phyloP scores from a whole-genome alignment of 768 basidiomycete genomes.

The Rhizopogon rudus region DNA sequence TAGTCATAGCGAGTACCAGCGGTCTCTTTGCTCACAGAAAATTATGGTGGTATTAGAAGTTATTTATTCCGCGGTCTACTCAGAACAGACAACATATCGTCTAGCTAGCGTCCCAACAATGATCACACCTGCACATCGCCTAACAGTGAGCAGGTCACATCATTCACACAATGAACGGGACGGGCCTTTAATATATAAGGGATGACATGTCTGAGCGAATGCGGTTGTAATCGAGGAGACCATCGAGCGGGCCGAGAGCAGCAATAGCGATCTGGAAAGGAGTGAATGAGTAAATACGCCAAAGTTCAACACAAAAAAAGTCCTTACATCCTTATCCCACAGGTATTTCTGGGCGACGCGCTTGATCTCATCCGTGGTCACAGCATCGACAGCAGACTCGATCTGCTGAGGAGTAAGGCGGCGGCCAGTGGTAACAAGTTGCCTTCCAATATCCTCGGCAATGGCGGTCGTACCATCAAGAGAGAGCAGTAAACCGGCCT shows the following conservation, averaged over 20 bases:
- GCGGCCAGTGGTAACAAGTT: slow-evolving; percentile 90
- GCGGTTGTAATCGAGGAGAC: slow-evolving; percentile 93
- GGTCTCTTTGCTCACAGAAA: not conserved
- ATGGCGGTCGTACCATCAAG: slow-evolving; percentile 96
- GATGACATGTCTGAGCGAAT: slow-evolving; percentile 81
- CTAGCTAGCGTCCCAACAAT: slow-evolving; percentile 13
- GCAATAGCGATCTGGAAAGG: slow-evolving; percentile 68
- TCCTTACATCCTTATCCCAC: slow-evolving; percentile 90
- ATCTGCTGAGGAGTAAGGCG: slow-evolving; percentile 91
- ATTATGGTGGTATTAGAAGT: slow-evolving; percentile 7
- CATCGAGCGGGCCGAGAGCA: slow-evolving; percentile 86
- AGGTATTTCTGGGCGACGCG: slow-evolving; percentile 94
- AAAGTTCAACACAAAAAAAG: not conserved
- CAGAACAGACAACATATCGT: slow-evolving; percentile 14
- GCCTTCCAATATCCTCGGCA: slow-evolving; percentile 98
- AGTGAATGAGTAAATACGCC: slow-evolving; percentile 3
- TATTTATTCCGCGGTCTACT: slow-evolving; percentile 17
- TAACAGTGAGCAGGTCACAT: not conserved
- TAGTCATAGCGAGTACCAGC: too few species aligned
- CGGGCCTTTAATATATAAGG: slow-evolving; percentile 51
- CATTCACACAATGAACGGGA: not conserved
- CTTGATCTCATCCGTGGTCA: slow-evolving; percentile 85
- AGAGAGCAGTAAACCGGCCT: slow-evolving; percentile 85
- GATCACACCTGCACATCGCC: not conserved
- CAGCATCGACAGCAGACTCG: slow-evolving; percentile 87